A percentile compares a stretch with the other conserved stretches of the same genome.
Evolutionary conservation across 768 basidiomycete species (phyloP).

Genomic region (Clitopilus passeckerianus): DNA sequence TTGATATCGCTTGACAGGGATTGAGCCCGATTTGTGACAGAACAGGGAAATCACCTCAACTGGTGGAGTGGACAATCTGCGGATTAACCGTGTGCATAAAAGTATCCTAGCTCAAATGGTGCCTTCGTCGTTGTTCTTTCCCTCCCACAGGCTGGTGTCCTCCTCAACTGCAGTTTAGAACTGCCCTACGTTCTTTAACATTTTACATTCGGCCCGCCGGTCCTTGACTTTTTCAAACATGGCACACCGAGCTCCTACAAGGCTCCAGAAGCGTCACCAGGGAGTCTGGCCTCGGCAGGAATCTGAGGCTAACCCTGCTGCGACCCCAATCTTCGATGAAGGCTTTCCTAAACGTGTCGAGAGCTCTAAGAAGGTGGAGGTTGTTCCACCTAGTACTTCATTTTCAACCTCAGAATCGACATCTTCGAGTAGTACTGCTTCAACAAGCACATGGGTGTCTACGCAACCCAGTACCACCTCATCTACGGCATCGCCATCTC

Average conservation of each 20-base stretch:
- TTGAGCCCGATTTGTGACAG: background rate
- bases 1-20: background rate
- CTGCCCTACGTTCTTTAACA: background rate
- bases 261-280: slow-evolving; percentile 5
- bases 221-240: slow-evolving; percentile 3
- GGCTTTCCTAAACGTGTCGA: background rate
- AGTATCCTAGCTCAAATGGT: background rate
- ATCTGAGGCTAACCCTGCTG: background rate
- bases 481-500: no score
- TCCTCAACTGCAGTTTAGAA: background rate
- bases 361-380: background rate
- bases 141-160: background rate
- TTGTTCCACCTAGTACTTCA: background rate
- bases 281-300: slow-evolving; percentile 5
- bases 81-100: background rate
- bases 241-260: background rate
- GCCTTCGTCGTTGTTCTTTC: background rate
- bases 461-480: background rate
- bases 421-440: background rate
- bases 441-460: background rate
- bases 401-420: background rate
- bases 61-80: background rate
- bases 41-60: background rate
- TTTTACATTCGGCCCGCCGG: background rate
- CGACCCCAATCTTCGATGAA: background rate